Base-by-base conservation (phyloP, 1,284 basidiomycete genomes). In the Melampsora americana region DNA sequence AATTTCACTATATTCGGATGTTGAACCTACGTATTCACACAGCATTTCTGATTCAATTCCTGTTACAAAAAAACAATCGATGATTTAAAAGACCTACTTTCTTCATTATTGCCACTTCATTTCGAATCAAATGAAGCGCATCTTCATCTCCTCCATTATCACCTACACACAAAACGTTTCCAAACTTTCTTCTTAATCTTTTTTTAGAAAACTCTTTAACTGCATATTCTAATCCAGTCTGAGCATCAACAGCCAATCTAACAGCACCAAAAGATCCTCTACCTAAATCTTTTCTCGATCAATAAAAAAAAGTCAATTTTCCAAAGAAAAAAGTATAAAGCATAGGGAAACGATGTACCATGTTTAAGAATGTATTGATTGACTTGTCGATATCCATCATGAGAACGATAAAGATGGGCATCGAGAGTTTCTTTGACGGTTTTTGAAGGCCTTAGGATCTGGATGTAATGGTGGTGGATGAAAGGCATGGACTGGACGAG, bases 1-100 rank as follows among this genome's bases (percentile, higher is more conserved):
- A 88, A 82, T 35, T 83, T 82, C 6, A 86, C 85, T n/a, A 88
- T 79, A 46, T 83, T 73, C 0, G 80, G 83, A 82, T 86, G 82
- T 35, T 78, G 73, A 9, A 83, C 78, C 78, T 80, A 82, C 74
- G 80, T 5, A 62, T 66, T 66, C 44, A 5, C 4, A n/a, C n/a
- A n/a, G n/a, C n/a, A n/a, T n/a, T n/a, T n/a, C n/a, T n/a, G n/a
- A n/a, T 39, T 35, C 9, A 12, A 12, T 7, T 32, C 46, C 11
- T 66, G 20, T 39, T 39, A n/a, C 4, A 30, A n/a, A n/a, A 11
- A 44, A 35, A 30, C 78, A 14, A 70, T 82, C 65, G 60, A 26
- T 20, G 84, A 77, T 83, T 82, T 0, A 83, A 84, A 78, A 84
- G 83, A 79, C 84, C 82, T 7, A 85, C 80, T 79, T 85, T 84